Conservation (phyloP, 345 rosid genomes). For the Eucalyptus pumila region DNA sequence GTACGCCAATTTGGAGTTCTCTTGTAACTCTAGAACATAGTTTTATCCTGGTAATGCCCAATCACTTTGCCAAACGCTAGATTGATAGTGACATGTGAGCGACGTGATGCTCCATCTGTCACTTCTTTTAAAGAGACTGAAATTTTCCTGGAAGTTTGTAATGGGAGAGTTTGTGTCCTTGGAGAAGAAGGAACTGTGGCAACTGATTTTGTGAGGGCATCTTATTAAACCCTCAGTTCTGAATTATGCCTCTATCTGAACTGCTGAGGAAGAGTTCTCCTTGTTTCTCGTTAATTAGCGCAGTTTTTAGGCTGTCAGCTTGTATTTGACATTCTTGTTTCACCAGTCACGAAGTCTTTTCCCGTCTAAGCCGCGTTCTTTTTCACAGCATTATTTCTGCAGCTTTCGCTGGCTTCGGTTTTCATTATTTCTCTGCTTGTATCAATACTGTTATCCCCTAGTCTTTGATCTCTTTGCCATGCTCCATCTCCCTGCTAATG, state of each 20-base stretch:
- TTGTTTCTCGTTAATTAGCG: neutral
- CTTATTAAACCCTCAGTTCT: neutral
- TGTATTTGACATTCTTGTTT: neutral
- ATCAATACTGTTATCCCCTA: neutral
- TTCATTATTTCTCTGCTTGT: neutral
- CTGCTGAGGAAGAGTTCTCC: neutral
- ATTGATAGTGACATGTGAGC: neutral
- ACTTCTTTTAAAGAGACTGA: neutral
- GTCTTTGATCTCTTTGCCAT: neutral
- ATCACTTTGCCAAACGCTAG: neutral
- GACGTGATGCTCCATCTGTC: neutral
- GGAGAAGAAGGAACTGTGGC: neutral
- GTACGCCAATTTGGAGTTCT: neutral
- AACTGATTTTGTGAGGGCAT: neutral
- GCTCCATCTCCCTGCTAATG: neutral
- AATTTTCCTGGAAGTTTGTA: neutral
- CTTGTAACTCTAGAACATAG: neutral
- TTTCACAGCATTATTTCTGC: neutral
- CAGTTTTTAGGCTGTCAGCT: neutral
- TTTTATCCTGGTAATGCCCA: neutral
- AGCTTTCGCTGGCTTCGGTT: neutral
- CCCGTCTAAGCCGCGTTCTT: neutral
- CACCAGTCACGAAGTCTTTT: neutral
- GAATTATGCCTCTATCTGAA: neutral
- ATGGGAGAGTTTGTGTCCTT: neutral